Conservation (phyloP, 345 rosid species). For the Mangifera indica region DNA sequence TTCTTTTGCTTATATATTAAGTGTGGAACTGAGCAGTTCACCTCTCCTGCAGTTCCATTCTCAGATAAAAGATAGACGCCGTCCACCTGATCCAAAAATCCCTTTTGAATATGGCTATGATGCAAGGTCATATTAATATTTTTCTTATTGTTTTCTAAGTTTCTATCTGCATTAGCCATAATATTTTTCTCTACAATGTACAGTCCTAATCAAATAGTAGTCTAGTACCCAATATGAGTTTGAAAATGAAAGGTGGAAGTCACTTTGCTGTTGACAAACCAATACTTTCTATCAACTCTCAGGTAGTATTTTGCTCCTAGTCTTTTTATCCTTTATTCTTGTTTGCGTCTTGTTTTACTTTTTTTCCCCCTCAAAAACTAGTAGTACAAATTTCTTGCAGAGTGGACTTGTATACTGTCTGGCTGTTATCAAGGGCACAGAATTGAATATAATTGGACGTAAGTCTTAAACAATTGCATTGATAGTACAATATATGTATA, state of each 20-base stretch:
- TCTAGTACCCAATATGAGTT: conserved; percentile 64
- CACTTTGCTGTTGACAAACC: conserved; percentile 67
- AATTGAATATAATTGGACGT: conserved; percentile 77
- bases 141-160: background rate
- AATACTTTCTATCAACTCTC: conserved; percentile 63
- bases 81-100: conserved; percentile 62
- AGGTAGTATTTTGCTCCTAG: conserved; percentile 31
- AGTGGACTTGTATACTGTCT: conserved; percentile 62
- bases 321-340: background rate
- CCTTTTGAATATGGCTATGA: conserved; percentile 80
- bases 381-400: conserved; percentile 35
- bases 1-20: background rate
- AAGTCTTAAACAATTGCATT: conserved; percentile 31
- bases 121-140: conserved; percentile 50
- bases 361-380: background rate
- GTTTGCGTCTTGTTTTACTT: background rate
- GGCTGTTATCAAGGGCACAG: conserved; percentile 67
- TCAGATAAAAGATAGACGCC: conserved; percentile 58
- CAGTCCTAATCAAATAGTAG: conserved; percentile 63
- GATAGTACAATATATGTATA: background rate
- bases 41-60: conserved; percentile 62
- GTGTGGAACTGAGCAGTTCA: background rate
- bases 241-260: conserved; percentile 69
- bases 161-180: conserved; percentile 11
- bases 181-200: conserved; percentile 20